Evolutionary conservation across 192 early-diverging fungal species (phyloP).

Genomic region (Coemansia brasiliensis): DNA sequence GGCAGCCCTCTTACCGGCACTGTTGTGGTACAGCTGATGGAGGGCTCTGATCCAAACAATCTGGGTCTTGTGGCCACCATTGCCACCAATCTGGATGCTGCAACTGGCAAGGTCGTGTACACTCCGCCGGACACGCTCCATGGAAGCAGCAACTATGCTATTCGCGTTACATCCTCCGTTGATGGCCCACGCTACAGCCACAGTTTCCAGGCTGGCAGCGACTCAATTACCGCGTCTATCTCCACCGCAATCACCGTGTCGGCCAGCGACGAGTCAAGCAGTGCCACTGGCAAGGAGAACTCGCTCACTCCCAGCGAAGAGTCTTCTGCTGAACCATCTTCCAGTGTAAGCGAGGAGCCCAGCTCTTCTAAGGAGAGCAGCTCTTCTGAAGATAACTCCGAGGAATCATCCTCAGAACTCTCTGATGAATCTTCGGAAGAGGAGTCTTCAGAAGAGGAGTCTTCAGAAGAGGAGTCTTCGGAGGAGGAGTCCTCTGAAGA

Average conservation of each 20-base stretch:
- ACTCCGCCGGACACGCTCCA: slow-evolving; percentile 25
- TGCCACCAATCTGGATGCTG: slow-evolving; percentile 20
- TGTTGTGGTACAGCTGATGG: slow-evolving; percentile 49
- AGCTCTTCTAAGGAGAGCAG: slow-evolving; percentile 11
- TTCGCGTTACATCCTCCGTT: slow-evolving; percentile 38
- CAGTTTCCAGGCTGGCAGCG: slow-evolving; percentile 33
- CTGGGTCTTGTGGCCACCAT: slow-evolving; percentile 27
- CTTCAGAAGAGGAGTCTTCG: slow-evolving; percentile 9
- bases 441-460: slow-evolving; percentile 11
- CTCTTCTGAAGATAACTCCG: not conserved
- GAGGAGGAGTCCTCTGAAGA: slow-evolving; percentile 2
- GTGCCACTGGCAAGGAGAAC: not conserved
- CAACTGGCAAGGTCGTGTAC: slow-evolving; percentile 22
- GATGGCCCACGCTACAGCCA: slow-evolving; percentile 54
- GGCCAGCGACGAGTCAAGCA: slow-evolving; percentile 5
- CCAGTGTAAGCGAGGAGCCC: not conserved
- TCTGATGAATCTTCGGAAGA: not conserved
- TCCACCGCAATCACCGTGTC: slow-evolving; percentile 5
- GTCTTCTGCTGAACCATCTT: not conserved
- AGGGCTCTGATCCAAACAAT: slow-evolving; percentile 44
- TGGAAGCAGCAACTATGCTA: slow-evolving; percentile 34
- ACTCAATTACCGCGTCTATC: slow-evolving; percentile 3
- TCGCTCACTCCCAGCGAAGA: not conserved
- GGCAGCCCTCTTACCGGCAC: slow-evolving; percentile 39
- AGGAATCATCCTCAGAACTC: not conserved